Evolutionary conservation across 192 early-diverging fungal species (phyloP).

Genomic region (Lobosporangium transversale): DNA sequence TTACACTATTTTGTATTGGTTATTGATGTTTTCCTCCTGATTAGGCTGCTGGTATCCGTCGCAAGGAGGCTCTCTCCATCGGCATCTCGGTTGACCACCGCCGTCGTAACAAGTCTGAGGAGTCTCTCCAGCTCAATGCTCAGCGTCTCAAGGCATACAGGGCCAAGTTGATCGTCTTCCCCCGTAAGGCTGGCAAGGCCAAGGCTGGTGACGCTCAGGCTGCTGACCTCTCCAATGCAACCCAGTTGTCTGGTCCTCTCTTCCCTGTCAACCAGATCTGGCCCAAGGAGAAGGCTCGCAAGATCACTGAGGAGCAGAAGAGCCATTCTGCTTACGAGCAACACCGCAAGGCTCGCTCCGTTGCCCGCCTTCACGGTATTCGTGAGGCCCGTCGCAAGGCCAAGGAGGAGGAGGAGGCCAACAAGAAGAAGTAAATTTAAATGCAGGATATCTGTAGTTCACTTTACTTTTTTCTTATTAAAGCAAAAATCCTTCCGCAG

Average conservation of each 20-base stretch:
- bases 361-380: constrained; percentile 77
- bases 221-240: constrained; percentile 64
- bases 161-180: constrained; percentile 96
- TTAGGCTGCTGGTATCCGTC: constrained; percentile 89
- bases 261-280: constrained; percentile 74
- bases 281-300: constrained; percentile 41
- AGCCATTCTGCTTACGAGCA: constrained; percentile 69
- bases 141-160: constrained; percentile 94
- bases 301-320: constrained; percentile 62
- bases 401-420: constrained; percentile 84
- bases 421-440: constrained; percentile 78
- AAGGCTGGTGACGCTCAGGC: constrained; percentile 79
- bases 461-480: constrained; percentile 8
- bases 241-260: constrained; percentile 73
- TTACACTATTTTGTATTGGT: no score
- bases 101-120: constrained; percentile 93
- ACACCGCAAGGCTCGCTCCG: constrained; percentile 83
- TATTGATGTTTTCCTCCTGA: no score
- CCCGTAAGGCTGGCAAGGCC: constrained; percentile 90
- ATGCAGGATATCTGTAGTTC: no score
- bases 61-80: constrained; percentile 94
- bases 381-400: constrained; percentile 83
- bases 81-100: constrained; percentile 98
- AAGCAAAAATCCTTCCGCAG: constrained; percentile 22
- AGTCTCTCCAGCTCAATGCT: constrained; percentile 93